Evolutionary conservation across 1,139 yeast species (phyloP), one percentile per base, ranked within the genome.

Genomic region (Hyphopichia khmerensis): DNA sequence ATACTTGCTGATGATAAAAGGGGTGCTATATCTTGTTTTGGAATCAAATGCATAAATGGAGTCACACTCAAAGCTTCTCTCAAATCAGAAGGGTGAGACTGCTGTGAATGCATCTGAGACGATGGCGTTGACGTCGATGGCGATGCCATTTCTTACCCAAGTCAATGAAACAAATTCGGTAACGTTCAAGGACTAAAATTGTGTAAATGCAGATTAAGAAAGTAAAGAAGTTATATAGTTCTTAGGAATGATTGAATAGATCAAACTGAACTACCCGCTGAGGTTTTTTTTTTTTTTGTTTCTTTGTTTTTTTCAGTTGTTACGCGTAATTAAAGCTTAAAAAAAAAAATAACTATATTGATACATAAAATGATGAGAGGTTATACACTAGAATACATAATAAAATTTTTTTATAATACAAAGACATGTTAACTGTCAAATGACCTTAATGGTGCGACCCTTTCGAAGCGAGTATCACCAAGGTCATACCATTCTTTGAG

Each of bases 381-480:
- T 30, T 8, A 30, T 30, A 30, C 24, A 19, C 35, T 33, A 33
- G 14, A 26, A 26, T 26, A 26, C 29, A 26, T 26, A 21, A 21
- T 21, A 9, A 9, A n/a, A n/a, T 9, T 9, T 9, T 21, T 21
- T 21, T 26, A 26, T 26, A 26, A 26, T 26, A 26, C 29, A 26
- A 11, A 13, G 29, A 33, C 5, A 14, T 16, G 35, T 11, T 26
- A 26, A 13, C 13, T 26, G 9, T 14, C 23, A n/a, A 31, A 46
- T 35, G 45, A 47, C 31, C 45, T 42, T 26, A 63, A 48, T 8
- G 62, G 64, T 3, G 52, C 50, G 6, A 65, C 41, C 11, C 49
- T 48, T 35, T 60, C 61, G 48, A 76, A 69, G 23, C 85, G 52
- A 38, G 69, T 52, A 53, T 82, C 87, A 0, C 75, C 78, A 0